phyloP scores from a whole-genome alignment of 495 filamentous ascomycete genomes.

The Geopyxis carbonaria region DNA sequence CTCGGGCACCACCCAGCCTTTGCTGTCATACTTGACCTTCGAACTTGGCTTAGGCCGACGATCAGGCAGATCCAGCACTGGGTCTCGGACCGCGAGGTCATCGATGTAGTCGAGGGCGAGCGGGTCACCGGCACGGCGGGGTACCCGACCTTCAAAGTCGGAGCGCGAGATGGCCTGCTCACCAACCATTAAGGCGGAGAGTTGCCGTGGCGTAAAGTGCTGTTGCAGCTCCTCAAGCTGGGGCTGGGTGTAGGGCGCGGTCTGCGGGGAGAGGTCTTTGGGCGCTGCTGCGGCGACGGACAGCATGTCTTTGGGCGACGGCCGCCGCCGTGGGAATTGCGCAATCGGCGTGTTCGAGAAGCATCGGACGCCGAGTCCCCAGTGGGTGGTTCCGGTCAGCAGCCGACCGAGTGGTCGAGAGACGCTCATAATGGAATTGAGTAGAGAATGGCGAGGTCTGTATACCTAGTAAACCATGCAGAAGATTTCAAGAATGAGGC shows the following conservation, averaged over 20 bases:
- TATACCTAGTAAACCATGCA: no score
- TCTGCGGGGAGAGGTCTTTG: slow-evolving; percentile 15
- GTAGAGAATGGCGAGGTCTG: not conserved
- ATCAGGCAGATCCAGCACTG: slow-evolving; percentile 51
- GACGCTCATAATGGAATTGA: slow-evolving; percentile 40
- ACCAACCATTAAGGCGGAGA: slow-evolving; percentile 70
- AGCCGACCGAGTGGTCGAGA: slow-evolving; percentile 42
- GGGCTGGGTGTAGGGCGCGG: slow-evolving; percentile 42
- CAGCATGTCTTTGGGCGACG: slow-evolving; percentile 10
- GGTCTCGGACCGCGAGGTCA: slow-evolving; percentile 62
- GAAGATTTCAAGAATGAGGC: not conserved
- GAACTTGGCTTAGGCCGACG: slow-evolving; percentile 31
- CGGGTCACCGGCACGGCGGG: slow-evolving; percentile 48
- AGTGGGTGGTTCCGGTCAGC: slow-evolving; percentile 27
- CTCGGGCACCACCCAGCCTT: slow-evolving; percentile 23
- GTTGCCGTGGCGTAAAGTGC: slow-evolving; percentile 62
- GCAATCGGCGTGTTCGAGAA: slow-evolving; percentile 19
- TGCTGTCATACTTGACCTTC: slow-evolving; percentile 5
- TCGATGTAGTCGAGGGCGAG: slow-evolving; percentile 62
- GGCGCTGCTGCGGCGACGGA: slow-evolving; percentile 13
- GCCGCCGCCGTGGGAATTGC: slow-evolving; percentile 6
- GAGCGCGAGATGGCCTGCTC: slow-evolving; percentile 63
- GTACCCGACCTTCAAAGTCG: slow-evolving; percentile 54
- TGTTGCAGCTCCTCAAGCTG: slow-evolving; percentile 46
- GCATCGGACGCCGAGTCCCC: slow-evolving; percentile 19